A percentile compares a stretch with the other conserved stretches of the same genome.
phyloP scores from a whole-genome alignment of 768 basidiomycete species.

The Naganishia vaughanmartiniae region DNA sequence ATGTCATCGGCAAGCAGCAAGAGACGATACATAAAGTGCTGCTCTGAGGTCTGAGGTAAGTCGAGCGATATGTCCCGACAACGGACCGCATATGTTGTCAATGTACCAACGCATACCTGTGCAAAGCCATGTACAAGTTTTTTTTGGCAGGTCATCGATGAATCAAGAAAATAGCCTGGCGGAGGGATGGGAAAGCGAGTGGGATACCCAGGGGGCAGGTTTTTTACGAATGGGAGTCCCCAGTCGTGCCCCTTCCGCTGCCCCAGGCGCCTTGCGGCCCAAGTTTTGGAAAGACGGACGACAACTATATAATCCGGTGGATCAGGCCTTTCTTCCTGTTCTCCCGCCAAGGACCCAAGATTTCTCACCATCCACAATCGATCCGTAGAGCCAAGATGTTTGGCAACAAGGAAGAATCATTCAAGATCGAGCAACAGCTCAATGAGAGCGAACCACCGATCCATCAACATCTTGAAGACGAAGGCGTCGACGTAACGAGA shows the following conservation, averaged over 20 bases:
- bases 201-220: slow-evolving; percentile 1
- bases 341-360: not conserved
- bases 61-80: not conserved
- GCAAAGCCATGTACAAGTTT: not conserved
- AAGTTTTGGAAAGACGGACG: not conserved
- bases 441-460: slow-evolving; percentile 8
- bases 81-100: not conserved
- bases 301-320: not conserved
- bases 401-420: not conserved
- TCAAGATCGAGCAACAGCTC: slow-evolving; percentile 1
- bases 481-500: not conserved
- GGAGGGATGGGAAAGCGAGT: not conserved
- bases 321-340: not conserved
- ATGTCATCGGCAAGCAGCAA: not conserved
- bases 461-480: slow-evolving; percentile 22
- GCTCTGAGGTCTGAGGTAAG: too few species aligned
- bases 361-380: not conserved
- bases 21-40: not conserved
- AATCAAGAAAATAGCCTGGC: not conserved
- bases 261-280: not conserved
- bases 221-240: slow-evolving; percentile 1
- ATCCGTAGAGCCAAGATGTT: not conserved
- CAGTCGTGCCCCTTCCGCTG: not conserved
- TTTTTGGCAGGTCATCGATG: not conserved
- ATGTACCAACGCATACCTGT: too few species aligned